phyloP scores from a whole-genome alignment of 768 basidiomycete genomes.

The Kondoa malvinella region DNA sequence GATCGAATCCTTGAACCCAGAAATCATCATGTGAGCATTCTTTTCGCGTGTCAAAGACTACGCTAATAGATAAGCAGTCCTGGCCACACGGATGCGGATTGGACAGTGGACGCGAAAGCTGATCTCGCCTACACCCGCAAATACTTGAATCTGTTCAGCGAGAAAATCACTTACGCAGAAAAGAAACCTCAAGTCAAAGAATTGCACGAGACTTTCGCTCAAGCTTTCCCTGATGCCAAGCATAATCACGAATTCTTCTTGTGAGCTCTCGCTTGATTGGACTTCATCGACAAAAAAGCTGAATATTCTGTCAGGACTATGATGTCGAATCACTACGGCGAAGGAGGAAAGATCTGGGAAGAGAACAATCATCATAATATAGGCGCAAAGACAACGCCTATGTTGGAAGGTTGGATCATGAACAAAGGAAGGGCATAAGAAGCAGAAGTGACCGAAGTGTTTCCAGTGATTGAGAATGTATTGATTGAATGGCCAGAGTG shows the following conservation, averaged over 20 bases:
- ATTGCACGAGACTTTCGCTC: neutral
- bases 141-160: slow-evolving; percentile 8
- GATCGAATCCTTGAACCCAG: slow-evolving; percentile 4
- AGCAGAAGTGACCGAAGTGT: neutral
- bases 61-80: too few species aligned
- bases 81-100: neutral
- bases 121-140: slow-evolving; percentile 6
- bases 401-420: neutral
- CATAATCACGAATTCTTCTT: slow-evolving; percentile 10
- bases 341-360: neutral
- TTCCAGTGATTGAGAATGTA: neutral
- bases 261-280: too few species aligned
- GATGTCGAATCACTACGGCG: neutral
- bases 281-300: neutral
- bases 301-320: neutral
- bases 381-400: neutral
- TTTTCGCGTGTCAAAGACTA: too few species aligned
- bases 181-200: neutral
- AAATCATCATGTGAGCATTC: neutral
- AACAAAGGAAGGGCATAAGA: neutral
- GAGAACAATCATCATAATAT: slow-evolving; percentile 9
- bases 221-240: neutral
- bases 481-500: too few species aligned
- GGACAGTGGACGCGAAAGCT: neutral
- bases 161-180: slow-evolving; percentile 7